Evolutionary conservation across 106 monocot genomes (phyloP), one percentile per base, ranked within the genome.

Genomic region (Chionographis japonica): DNA sequence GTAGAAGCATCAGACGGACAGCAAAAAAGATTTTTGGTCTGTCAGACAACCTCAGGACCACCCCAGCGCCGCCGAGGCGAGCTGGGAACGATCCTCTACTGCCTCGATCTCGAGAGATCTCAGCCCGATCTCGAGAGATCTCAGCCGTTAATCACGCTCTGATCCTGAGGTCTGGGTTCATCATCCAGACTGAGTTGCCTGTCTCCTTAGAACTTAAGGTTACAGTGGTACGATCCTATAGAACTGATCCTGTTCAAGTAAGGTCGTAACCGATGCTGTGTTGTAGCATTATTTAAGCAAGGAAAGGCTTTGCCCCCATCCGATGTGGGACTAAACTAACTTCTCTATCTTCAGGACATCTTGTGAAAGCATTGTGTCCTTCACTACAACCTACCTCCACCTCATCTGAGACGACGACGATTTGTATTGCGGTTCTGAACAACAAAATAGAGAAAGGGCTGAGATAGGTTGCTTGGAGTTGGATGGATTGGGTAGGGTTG

Each of bases 231-330:
- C 70, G 65, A 77, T 9, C 61, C 60, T 72, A 72, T 72, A 78
- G 78, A 78, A 78, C 61, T 72, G 72, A 78, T 78, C 72, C 52
- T 72, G 78, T 67, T 72, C 67, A 78, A 72, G 66, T 72, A 78
- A 78, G 72, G 66, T 78, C 62, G 73, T 50, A 18, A 27, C 27
- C 27, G 1, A 27, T 27, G 27, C 27, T 1, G 27, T 1, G 27
- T 27, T 27, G 27, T 27, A 27, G 27, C 27, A 1, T 27, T 27
- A 27, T 27, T 27, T 27, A 27, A 27, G 27, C 27, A 27, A 27
- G 27, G 27, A 1, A 1, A 27, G 1, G 27, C 27, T 0, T 27
- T 27, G 1, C 27, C 27, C 27, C 27, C 27, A 27, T 27, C 27
- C 27, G 27, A 27, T 27, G 27, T 27, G 27, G 27, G 27, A 27